Evolutionary conservation across 1,284 basidiomycete genomes (phyloP).

Genomic region (Fistulina hepatica): DNA sequence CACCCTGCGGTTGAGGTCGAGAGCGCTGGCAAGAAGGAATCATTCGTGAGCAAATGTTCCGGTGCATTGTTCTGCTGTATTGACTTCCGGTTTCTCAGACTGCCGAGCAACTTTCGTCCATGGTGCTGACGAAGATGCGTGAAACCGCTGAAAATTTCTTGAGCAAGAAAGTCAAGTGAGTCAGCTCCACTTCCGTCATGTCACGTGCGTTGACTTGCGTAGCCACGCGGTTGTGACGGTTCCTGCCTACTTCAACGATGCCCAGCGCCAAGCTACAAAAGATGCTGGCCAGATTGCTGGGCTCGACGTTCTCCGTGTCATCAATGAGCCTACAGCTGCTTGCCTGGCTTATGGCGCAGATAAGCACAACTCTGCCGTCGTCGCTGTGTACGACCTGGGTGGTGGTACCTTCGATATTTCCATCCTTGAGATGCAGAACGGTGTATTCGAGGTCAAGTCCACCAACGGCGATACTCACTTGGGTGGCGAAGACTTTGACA

Average conservation of each 20-base stretch:
- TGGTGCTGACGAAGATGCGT: conserved; percentile 89
- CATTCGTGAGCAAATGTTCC: conserved; percentile 41
- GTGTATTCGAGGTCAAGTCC: conserved; percentile 98
- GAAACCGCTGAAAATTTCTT: conserved; percentile 91
- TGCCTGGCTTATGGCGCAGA: conserved; percentile 96
- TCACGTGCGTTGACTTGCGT: too few relatives aligned
- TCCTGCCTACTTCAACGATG: conserved; percentile 98
- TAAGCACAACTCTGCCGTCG: conserved; percentile 70
- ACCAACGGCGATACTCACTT: conserved; percentile 99
- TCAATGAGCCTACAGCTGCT: conserved; percentile 98
- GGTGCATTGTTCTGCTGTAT: not conserved
- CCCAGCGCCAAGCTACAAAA: conserved; percentile 97
- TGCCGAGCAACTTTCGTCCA: conserved; percentile 74
- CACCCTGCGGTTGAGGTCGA: conserved; percentile 76
- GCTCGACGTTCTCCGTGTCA: conserved; percentile 94
- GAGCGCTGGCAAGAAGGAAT: conserved; percentile 54
- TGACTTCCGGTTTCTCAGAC: conserved; percentile 34
- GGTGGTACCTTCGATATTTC: conserved; percentile 98
- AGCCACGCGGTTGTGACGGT: conserved; percentile 87
- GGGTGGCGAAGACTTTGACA: conserved; percentile 98
- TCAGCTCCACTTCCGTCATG: too few relatives aligned
- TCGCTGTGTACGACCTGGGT: conserved; percentile 95
- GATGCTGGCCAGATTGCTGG: conserved; percentile 96
- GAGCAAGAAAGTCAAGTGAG: conserved; percentile 90
- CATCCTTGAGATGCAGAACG: conserved; percentile 97